phyloP scores from a whole-genome alignment of 441 rosid species.

The Melastoma candidum region DNA sequence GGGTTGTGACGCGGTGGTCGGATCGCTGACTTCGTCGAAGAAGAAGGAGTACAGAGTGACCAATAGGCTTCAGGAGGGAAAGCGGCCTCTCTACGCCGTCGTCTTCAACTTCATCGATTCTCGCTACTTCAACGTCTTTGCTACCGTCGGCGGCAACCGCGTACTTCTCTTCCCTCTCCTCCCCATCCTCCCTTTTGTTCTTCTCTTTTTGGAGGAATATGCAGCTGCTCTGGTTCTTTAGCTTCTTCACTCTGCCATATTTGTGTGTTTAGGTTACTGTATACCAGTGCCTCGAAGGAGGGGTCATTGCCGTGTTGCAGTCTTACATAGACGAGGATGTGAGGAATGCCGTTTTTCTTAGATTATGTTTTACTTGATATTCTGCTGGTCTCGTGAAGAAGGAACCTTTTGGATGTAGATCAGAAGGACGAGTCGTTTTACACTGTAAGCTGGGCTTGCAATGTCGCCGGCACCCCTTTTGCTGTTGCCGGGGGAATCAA shows the following conservation, averaged over 20 bases:
- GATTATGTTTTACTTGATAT: background rate
- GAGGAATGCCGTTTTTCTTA: conserved; percentile 19
- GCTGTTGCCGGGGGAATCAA: conserved; percentile 82
- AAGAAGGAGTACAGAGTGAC: conserved; percentile 77
- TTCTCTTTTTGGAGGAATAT: background rate
- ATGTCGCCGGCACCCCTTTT: conserved; percentile 52
- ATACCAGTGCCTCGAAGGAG: conserved; percentile 87
- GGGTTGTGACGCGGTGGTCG: conserved; percentile 81
- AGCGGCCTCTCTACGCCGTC: conserved; percentile 78
- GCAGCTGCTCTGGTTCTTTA: background rate
- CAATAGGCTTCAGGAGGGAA: conserved; percentile 85
- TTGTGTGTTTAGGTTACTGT: conserved; percentile 47
- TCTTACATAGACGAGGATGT: conserved; percentile 93
- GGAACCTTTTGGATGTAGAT: conserved; percentile 32
- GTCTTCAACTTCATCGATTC: conserved; percentile 78
- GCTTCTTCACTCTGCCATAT: conserved; percentile 2
- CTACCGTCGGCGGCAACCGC: conserved; percentile 93
- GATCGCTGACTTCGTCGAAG: conserved; percentile 59
- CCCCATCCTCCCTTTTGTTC: conserved; percentile 4
- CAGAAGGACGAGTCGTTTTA: conserved; percentile 97
- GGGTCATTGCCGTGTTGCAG: conserved; percentile 71
- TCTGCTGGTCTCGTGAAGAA: conserved; percentile 4
- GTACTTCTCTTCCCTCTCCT: conserved; percentile 22
- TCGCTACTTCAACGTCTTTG: conserved; percentile 80
- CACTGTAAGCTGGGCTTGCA: conserved; percentile 88